Percentiles rank a stretch among this genome's conserved stretches.
These are phyloP conservation scores for Sclerotinia spermophila DNA, from an alignment of 2,329 filamentous ascomycete genomes.

Conservation along the genomic window DNA sequence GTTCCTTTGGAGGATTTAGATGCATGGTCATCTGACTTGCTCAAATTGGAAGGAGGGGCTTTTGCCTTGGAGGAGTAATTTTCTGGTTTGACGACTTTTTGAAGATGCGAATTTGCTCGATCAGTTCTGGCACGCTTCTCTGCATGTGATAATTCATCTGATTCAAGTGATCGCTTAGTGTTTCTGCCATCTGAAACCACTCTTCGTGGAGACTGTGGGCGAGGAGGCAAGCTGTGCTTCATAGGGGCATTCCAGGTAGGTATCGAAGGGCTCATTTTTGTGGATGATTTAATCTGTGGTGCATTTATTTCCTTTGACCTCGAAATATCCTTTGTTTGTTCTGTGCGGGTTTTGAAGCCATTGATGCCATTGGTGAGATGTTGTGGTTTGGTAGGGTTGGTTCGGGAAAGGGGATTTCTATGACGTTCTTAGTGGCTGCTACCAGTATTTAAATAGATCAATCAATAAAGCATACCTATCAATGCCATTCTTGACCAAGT, in stretches of 20 bases:
- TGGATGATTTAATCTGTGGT: constrained; percentile 9
- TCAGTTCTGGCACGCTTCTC: constrained; percentile 35
- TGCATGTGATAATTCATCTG: constrained; percentile 25
- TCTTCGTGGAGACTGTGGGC: constrained; percentile 30
- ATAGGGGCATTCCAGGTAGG: constrained; percentile 19
- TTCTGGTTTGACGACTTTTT: constrained; percentile 25
- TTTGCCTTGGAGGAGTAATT: constrained; percentile 22
- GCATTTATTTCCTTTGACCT: constrained; percentile 12
- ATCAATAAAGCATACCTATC: constrained; percentile 14
- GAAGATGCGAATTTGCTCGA: constrained; percentile 18
- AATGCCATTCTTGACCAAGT: constrained; percentile 14
- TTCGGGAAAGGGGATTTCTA: constrained; percentile 21
- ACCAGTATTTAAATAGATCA: not conserved
- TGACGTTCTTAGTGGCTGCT: not conserved
- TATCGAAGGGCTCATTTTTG: constrained; percentile 10
- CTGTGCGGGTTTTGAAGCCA: constrained; percentile 12
- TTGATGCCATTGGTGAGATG: constrained; percentile 36
- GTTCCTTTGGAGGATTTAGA: constrained; percentile 21
- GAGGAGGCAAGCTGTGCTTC: constrained; percentile 33
- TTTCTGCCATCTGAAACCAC: constrained; percentile 23
- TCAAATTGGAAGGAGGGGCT: constrained; percentile 22
- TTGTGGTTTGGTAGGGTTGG: constrained; percentile 52
- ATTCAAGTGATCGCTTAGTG: constrained; percentile 33
- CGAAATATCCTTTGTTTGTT: not conserved
- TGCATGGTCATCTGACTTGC: constrained; percentile 23